phyloP scores from a whole-genome alignment of 208 protist genomes.

The Trypanosomatidae sp. region DNA sequence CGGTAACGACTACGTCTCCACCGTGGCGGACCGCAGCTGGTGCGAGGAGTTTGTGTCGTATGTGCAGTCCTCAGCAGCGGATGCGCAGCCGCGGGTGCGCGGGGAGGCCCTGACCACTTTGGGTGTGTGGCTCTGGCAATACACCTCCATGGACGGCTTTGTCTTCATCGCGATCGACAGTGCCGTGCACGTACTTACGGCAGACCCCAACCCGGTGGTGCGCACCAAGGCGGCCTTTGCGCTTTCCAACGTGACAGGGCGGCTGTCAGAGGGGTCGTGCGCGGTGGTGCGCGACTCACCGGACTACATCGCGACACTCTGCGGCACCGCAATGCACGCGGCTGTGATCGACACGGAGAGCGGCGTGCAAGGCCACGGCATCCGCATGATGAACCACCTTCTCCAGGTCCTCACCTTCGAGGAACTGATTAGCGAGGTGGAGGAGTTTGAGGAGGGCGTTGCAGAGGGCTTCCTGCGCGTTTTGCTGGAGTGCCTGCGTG shows the following conservation, averaged over 20 bases:
- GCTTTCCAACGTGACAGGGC: constrained; percentile 66
- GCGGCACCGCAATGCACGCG: constrained; percentile 58
- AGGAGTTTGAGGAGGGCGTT: constrained; percentile 44
- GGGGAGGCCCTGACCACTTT: constrained; percentile 75
- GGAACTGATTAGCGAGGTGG: constrained; percentile 66
- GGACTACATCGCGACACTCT: constrained; percentile 46
- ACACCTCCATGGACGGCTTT: constrained; percentile 47
- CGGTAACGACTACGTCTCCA: constrained; percentile 52
- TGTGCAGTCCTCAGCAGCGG: constrained; percentile 36
- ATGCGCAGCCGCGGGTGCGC: constrained; percentile 42
- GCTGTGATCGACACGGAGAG: constrained; percentile 36
- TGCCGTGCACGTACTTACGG: constrained; percentile 36
- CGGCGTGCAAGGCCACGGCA: constrained; percentile 64
- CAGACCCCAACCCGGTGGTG: constrained; percentile 43
- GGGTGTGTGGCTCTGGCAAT: constrained; percentile 83
- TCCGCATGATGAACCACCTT: constrained; percentile 84
- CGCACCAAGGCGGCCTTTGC: constrained; percentile 82
- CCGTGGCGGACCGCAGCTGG: constrained; percentile 9
- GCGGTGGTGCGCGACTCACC: constrained; percentile 26
- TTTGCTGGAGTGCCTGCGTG: constrained; percentile 49
- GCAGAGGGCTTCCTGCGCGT: constrained; percentile 69
- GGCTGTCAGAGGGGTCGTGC: constrained; percentile 27
- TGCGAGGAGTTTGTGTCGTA: constrained; percentile 40
- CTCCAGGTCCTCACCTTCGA: constrained; percentile 54
- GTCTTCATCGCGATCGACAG: constrained; percentile 42